These are phyloP conservation scores for Diaporthe citri DNA, from an alignment of 2,329 filamentous ascomycete genomes.

Conservation along the genomic window DNA sequence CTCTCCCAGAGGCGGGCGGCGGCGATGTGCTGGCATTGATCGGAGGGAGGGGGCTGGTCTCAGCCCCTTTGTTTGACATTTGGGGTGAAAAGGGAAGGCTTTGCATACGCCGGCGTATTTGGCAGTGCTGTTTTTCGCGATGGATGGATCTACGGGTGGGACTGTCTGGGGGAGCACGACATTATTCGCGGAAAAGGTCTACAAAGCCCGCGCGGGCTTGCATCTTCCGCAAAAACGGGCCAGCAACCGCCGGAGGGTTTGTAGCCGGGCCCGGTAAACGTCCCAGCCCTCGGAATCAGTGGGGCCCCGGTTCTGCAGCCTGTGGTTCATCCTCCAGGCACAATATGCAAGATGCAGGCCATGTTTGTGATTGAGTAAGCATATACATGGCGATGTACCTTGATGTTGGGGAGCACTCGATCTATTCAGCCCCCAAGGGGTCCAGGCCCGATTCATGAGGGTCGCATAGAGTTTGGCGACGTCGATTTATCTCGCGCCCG, in stretches of 20 bases:
- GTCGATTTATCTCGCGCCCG: constrained; percentile 11
- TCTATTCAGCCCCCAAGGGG: constrained; percentile 25
- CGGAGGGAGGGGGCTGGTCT: too few relatives aligned
- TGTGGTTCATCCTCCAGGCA: neutral
- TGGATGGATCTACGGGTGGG: constrained; percentile 2
- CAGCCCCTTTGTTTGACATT: neutral
- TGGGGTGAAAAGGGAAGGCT: neutral
- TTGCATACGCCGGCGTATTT: constrained; percentile 4
- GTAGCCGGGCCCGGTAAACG: neutral
- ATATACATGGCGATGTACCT: neutral
- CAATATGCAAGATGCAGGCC: neutral
- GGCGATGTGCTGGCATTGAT: constrained; percentile 12
- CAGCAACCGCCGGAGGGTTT: constrained; percentile 11
- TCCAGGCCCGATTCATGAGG: constrained; percentile 24
- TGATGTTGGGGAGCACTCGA: neutral
- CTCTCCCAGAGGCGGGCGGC: neutral
- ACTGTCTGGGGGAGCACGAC: constrained; percentile 10
- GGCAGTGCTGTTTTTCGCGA: neutral
- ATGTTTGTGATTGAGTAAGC: neutral
- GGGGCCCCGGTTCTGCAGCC: constrained; percentile 7
- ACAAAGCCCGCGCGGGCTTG: constrained; percentile 12
- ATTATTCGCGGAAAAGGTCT: constrained; percentile 28
- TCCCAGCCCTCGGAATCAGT: constrained; percentile 3
- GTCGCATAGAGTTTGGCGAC: constrained; percentile 22
- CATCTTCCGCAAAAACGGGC: constrained; percentile 25